Conservation (phyloP, 2,329 filamentous ascomycete genomes). For the Botryotinia calthae region DNA sequence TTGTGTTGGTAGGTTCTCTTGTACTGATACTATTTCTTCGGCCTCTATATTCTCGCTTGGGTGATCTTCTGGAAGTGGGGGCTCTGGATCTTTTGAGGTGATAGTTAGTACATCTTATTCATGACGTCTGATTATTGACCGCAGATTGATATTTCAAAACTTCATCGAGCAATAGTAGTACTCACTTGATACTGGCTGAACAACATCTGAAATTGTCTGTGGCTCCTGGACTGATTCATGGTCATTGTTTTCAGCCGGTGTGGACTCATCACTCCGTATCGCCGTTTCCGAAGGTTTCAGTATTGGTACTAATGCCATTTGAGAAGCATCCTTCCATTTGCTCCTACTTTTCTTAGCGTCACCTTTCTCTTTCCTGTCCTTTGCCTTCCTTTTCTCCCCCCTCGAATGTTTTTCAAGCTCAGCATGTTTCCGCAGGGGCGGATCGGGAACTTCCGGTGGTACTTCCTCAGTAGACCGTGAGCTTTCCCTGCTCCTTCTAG, state of each 20-base stretch:
- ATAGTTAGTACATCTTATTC: background rate
- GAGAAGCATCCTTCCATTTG: conserved; percentile 20
- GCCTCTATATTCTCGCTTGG: background rate
- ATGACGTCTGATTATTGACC: background rate
- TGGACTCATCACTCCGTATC: background rate
- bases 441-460: background rate
- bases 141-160: background rate
- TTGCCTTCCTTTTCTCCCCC: conserved; percentile 15
- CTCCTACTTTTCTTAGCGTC: conserved; percentile 21
- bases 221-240: background rate
- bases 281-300: background rate
- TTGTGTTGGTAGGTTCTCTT: background rate
- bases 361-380: conserved; percentile 23
- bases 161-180: background rate
- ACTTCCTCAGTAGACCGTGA: conserved; percentile 23
- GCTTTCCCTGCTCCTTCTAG: conserved; percentile 19
- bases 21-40: background rate
- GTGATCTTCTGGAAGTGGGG: background rate
- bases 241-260: background rate
- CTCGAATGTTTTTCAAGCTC: conserved; percentile 7
- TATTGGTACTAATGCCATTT: background rate
- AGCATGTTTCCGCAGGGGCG: background rate
- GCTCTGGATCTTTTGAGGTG: background rate
- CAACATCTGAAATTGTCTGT: background rate
- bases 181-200: background rate